These are phyloP conservation scores for Pleurotus eryngii DNA, from an alignment of 768 basidiomycete genomes.

Conservation along the genomic window DNA sequence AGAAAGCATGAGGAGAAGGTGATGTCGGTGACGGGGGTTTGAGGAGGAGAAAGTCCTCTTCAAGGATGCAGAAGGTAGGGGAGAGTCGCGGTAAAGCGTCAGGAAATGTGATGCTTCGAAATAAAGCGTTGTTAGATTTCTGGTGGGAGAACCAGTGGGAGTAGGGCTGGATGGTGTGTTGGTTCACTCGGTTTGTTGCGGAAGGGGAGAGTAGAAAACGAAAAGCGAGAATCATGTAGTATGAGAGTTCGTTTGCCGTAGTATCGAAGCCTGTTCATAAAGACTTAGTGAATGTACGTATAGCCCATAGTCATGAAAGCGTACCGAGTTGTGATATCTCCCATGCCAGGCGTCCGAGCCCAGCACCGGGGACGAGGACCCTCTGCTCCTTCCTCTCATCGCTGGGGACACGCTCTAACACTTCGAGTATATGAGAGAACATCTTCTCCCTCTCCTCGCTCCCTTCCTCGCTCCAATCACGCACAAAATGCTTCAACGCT, in stretches of 20 bases:
- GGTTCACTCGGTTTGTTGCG: constrained; percentile 33
- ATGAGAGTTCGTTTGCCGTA: constrained; percentile 62
- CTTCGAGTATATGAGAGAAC: constrained; percentile 53
- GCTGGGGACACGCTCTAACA: constrained; percentile 30
- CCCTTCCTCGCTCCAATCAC: constrained; percentile 69
- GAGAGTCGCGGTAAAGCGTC: constrained; percentile 54
- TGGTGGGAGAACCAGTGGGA: constrained; percentile 73
- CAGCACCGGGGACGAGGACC: constrained; percentile 63
- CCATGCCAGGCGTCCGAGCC: constrained; percentile 65
- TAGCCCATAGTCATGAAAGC: constrained; percentile 6
- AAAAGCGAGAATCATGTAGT: constrained; percentile 61
- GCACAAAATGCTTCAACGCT: constrained; percentile 63
- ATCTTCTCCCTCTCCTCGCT: constrained; percentile 48
- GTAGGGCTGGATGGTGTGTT: constrained; percentile 59
- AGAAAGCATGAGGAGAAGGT: constrained; percentile 11
- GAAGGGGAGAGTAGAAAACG: constrained; percentile 53
- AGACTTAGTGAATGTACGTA: too few relatives aligned
- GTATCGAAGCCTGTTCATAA: constrained; percentile 45
- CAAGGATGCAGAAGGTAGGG: constrained; percentile 40
- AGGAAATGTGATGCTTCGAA: constrained; percentile 55
- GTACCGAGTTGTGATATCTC: constrained; percentile 60
- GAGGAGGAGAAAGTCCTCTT: constrained; percentile 56
- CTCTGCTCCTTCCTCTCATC: constrained; percentile 28
- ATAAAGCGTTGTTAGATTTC: constrained; percentile 41
- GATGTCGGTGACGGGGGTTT: constrained; percentile 16